These are phyloP conservation scores for Talaromyces nanjingensis DNA, from an alignment of 495 filamentous ascomycete species.

Conservation along the genomic window DNA sequence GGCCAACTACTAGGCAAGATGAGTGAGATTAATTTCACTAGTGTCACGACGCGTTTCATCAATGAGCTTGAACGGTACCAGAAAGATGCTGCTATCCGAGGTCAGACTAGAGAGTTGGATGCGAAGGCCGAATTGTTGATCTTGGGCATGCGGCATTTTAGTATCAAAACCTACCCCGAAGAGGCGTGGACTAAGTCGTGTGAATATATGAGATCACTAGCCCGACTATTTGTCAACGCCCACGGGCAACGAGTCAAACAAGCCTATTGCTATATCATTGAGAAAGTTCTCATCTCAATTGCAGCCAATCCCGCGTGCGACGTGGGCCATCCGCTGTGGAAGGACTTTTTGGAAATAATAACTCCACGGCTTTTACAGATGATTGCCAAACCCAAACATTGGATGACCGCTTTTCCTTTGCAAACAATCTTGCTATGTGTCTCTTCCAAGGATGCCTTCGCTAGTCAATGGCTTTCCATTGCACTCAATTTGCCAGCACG, in stretches of 20 bases:
- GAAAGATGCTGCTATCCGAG: conserved; percentile 61
- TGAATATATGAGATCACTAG: conserved; percentile 75
- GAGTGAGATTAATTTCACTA: conserved; percentile 83
- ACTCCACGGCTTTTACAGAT: conserved; percentile 71
- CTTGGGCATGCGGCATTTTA: conserved; percentile 83
- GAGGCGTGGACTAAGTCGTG: conserved; percentile 81
- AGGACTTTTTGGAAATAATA: conserved; percentile 69
- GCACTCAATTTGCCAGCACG: conserved; percentile 66
- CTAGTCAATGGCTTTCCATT: conserved; percentile 76
- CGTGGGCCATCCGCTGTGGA: conserved; percentile 74
- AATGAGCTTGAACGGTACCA: conserved; percentile 70
- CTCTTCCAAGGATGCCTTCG: conserved; percentile 75
- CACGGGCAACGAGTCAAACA: conserved; percentile 86
- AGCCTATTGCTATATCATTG: conserved; percentile 86
- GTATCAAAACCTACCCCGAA: conserved; percentile 59
- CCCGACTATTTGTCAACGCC: conserved; percentile 71
- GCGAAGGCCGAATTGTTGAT: conserved; percentile 76
- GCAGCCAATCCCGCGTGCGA: conserved; percentile 69
- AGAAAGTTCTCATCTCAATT: conserved; percentile 80
- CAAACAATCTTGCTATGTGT: conserved; percentile 80
- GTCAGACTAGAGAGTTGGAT: conserved; percentile 61
- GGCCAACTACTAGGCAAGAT: conserved; percentile 87
- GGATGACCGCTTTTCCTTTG: conserved; percentile 78
- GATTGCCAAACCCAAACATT: conserved; percentile 85
- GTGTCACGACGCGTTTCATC: conserved; percentile 75